Base-by-base conservation (phyloP, 2,329 filamentous ascomycete genomes). In the Penicillium sp. region DNA sequence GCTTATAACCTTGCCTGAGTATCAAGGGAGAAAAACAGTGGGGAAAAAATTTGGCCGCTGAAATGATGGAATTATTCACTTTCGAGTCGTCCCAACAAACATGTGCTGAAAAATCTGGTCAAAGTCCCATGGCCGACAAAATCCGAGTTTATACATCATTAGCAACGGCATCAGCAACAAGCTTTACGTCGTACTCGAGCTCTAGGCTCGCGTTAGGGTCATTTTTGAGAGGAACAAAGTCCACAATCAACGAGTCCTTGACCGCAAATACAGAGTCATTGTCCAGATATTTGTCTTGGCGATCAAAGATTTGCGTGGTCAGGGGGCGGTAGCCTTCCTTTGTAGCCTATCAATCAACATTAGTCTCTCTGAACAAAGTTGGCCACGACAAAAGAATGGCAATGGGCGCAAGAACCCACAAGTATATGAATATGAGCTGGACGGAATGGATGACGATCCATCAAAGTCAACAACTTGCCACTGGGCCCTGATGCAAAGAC, bases 251-350 rank as follows among this genome's bases (percentile, higher is more conserved):
- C 11, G 74, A 76, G 49, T 82, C 78, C 62, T 82, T 82, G 42
- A 81, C 79, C 0, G 79, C 79, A 54, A 82, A 82, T 0, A 81
- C 79, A 0, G 76, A 73, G 55, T 82, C 79, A 48, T 81, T 73
- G 13, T 72, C 70, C 38, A 88, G 72, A 57, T 86, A 83, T 52
- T 78, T 75, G 66, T 83, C 81, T 52, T 80, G 75, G 48, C 75
- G 72, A 64, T 89, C 85, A 63, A 89, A 91, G 47, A 93, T 82
- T 66, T 93, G 87, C 1, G 86, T 89, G 0, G 84, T 85, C 41
- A 94, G 76, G 0, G 83, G 75, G 59, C 82, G 85, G 72, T 84
- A 83, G 6, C 78, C 78, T 2, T 78, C 73, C 9, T 75, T 73
- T 27, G 76, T 74, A 64, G 78, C 71, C 74, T 79, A n/a, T 13